Percentiles rank a stretch among this genome's conserved stretches.
Conservation (phyloP, 768 basidiomycete genomes). For the Leccinum olivaceopallidum region DNA sequence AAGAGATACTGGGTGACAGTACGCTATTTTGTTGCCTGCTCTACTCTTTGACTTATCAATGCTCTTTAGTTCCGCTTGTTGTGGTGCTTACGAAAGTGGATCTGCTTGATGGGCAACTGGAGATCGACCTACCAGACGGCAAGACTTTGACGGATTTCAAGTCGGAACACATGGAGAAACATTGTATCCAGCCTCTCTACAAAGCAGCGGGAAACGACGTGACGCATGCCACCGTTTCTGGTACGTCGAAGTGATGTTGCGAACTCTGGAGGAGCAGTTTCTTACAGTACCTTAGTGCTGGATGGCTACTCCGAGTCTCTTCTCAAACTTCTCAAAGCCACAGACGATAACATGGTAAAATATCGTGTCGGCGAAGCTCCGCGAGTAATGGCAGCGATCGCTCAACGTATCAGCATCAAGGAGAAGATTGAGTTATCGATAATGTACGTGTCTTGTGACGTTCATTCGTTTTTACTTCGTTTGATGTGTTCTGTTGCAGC, state of each 20-base stretch:
- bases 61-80: slow-evolving; percentile 5
- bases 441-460: slow-evolving; percentile 4
- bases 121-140: neutral
- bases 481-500: neutral
- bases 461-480: neutral
- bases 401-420: slow-evolving; percentile 20
- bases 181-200: slow-evolving; percentile 7
- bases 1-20: slow-evolving; percentile 13
- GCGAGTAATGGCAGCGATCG: slow-evolving; percentile 11
- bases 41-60: neutral
- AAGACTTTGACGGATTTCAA: neutral
- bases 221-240: slow-evolving; percentile 7
- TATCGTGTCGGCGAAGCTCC: slow-evolving; percentile 14
- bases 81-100: slow-evolving; percentile 21
- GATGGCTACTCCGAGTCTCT: slow-evolving; percentile 10
- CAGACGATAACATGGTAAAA: slow-evolving; percentile 5
- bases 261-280: neutral
- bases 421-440: slow-evolving; percentile 15
- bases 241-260: neutral
- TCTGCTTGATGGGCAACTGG: slow-evolving; percentile 5
- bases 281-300: slow-evolving; percentile 3
- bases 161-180: neutral
- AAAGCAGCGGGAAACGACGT: slow-evolving; percentile 3
- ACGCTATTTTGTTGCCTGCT: neutral
- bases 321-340: neutral